Evolutionary conservation across 176 grass and related monocot species (phyloP).

Genomic region (Chloris gayana): DNA sequence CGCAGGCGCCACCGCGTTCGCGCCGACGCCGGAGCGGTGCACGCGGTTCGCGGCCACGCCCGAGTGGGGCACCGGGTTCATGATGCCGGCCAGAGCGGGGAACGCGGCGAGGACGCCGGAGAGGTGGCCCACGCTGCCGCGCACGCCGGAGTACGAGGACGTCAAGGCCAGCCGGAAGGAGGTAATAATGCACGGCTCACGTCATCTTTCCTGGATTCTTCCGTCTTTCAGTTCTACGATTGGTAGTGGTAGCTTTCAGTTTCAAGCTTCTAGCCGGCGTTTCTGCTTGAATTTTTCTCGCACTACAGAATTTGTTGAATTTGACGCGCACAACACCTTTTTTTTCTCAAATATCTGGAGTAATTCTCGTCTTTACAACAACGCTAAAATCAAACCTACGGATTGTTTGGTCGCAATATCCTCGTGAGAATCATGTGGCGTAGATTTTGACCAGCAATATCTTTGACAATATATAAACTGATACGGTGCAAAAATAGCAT

Average conservation of each 20-base stretch:
- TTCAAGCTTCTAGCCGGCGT: neutral
- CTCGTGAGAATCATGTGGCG: too few species aligned
- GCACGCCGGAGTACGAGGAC: conserved; percentile 47
- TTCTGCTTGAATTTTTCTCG: neutral
- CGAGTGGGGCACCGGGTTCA: conserved; percentile 52
- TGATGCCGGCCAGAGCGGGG: conserved; percentile 34
- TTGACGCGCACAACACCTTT: neutral
- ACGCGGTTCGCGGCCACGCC: conserved; percentile 61
- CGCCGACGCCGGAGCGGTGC: conserved; percentile 36
- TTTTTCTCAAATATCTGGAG: neutral
- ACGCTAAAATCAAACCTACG: neutral
- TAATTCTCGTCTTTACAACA: neutral
- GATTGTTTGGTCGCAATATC: neutral
- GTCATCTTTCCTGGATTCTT: neutral
- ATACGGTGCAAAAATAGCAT: neutral
- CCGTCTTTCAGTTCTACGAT: neutral
- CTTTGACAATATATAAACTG: neutral
- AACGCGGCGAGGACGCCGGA: conserved; percentile 47
- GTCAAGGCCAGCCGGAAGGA: conserved; percentile 50
- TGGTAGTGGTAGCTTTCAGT: neutral
- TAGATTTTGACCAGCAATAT: too few species aligned
- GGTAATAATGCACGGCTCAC: conserved; percentile 59
- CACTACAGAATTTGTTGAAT: neutral
- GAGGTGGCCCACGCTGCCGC: conserved; percentile 52
- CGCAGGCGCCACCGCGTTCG: neutral